phyloP scores from a whole-genome alignment of 805 yeast species.

The Saturnispora hagleri region DNA sequence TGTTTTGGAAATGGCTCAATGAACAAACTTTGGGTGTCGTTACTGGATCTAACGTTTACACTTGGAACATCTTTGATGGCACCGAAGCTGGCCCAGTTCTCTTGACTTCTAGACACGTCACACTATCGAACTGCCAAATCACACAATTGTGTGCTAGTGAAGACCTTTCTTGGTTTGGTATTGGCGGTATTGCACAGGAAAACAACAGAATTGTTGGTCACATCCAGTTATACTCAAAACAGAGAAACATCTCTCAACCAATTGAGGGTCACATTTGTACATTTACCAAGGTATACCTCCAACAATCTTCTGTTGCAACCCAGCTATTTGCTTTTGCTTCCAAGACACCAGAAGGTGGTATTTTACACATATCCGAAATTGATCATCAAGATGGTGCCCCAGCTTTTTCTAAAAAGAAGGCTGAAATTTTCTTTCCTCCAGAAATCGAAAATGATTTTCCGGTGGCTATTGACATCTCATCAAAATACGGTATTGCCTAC shows the following conservation, averaged over 20 bases:
- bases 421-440: constrained; percentile 92
- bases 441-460: constrained; percentile 97
- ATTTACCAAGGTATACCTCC: constrained; percentile 69
- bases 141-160: constrained; percentile 82
- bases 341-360: constrained; percentile 75
- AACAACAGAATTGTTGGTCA: constrained; percentile 93
- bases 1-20: constrained; percentile 92
- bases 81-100: constrained; percentile 73
- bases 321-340: constrained; percentile 91
- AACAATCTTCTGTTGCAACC: constrained; percentile 66
- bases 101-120: constrained; percentile 76
- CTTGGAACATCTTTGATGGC: constrained; percentile 79
- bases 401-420: constrained; percentile 77
- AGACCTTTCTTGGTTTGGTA: constrained; percentile 84
- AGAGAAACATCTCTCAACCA: constrained; percentile 89
- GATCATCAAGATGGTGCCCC: constrained; percentile 86
- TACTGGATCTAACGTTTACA: constrained; percentile 64
- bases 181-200: constrained; percentile 91
- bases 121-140: constrained; percentile 73
- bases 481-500: constrained; percentile 79
- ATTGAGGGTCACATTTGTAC: constrained; percentile 96
- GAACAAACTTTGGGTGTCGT: constrained; percentile 70
- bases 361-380: constrained; percentile 87
- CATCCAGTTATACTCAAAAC: constrained; percentile 82
- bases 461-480: constrained; percentile 77